Evolutionary conservation across 352 stramenopile genomes (phyloP).

Genomic region (Pythium scleroteichum): DNA sequence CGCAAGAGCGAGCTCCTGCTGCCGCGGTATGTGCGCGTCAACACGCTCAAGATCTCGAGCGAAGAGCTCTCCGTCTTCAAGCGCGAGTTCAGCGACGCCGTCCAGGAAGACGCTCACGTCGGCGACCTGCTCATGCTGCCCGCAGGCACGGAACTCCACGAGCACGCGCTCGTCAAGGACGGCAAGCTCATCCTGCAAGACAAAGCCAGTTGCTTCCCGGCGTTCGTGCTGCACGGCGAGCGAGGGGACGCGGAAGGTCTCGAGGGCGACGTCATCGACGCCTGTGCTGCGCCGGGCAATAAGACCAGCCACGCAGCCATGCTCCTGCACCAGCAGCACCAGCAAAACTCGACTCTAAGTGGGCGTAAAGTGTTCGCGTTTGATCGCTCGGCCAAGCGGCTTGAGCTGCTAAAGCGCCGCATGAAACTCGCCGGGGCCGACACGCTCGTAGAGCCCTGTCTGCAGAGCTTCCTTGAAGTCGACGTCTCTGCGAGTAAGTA

Average conservation of each 20-base stretch:
- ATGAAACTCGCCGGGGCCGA: slow-evolving; percentile 85
- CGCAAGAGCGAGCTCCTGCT: slow-evolving; percentile 65
- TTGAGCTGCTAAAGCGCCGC: slow-evolving; percentile 86
- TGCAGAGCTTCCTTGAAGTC: slow-evolving; percentile 93
- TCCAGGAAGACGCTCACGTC: slow-evolving; percentile 85
- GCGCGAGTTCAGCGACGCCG: slow-evolving; percentile 34
- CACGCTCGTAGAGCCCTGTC: slow-evolving; percentile 74
- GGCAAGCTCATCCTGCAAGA: slow-evolving; percentile 96
- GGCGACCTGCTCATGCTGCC: slow-evolving; percentile 92
- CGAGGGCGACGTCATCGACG: slow-evolving; percentile 93
- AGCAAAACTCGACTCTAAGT: slow-evolving; percentile 30
- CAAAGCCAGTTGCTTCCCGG: slow-evolving; percentile 97
- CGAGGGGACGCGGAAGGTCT: slow-evolving; percentile 40
- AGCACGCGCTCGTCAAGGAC: slow-evolving; percentile 73
- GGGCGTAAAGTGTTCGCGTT: slow-evolving; percentile 92
- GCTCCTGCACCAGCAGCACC: slow-evolving; percentile 75
- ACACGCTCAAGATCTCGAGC: slow-evolving; percentile 77
- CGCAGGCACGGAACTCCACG: slow-evolving; percentile 83
- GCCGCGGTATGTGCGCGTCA: slow-evolving; percentile 93
- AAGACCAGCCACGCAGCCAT: slow-evolving; percentile 98
- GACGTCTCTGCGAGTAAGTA: slow-evolving; percentile 76
- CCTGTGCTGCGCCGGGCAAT: slow-evolving; percentile 97
- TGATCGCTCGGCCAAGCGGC: slow-evolving; percentile 88
- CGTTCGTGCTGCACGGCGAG: slow-evolving; percentile 90
- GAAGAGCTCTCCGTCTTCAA: slow-evolving; percentile 54